Conservation (phyloP, 2,329 filamentous ascomycete species). For the Alternaria panax region DNA sequence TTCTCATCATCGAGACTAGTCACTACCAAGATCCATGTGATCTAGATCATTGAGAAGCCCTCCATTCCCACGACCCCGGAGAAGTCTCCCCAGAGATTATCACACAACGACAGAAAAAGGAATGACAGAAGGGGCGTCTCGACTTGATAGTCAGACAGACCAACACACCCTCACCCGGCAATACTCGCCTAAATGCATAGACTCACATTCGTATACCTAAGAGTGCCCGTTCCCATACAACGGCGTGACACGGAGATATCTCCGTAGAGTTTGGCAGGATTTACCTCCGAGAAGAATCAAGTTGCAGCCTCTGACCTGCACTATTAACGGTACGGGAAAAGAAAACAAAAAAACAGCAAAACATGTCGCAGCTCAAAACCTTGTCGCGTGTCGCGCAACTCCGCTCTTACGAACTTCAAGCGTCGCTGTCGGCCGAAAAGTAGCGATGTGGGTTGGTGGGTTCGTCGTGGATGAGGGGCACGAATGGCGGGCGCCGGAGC, state of each 20-base stretch:
- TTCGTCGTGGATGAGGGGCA: background rate
- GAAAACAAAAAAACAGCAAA: background rate
- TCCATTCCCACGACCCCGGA: background rate
- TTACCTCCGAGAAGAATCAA: background rate
- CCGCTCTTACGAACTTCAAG: background rate
- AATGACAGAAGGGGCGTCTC: background rate
- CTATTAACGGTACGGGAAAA: background rate
- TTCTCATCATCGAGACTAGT: background rate
- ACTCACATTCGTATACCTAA: background rate
- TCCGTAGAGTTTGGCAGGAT: background rate
- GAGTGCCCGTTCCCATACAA: background rate
- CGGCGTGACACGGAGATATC: background rate
- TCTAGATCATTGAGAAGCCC: background rate
- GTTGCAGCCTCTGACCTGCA: background rate
- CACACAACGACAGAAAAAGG: background rate
- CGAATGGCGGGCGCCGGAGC: slow-evolving; percentile 6
- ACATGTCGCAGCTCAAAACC: background rate
- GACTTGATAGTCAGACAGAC: background rate
- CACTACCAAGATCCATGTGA: background rate
- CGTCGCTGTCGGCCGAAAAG: background rate
- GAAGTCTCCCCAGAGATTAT: background rate
- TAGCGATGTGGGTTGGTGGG: background rate
- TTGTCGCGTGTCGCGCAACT: background rate
- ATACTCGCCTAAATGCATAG: background rate
- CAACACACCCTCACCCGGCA: background rate